Evolutionary conservation across 192 early-diverging fungal species (phyloP).

Genomic region (Coemansia sp.): DNA sequence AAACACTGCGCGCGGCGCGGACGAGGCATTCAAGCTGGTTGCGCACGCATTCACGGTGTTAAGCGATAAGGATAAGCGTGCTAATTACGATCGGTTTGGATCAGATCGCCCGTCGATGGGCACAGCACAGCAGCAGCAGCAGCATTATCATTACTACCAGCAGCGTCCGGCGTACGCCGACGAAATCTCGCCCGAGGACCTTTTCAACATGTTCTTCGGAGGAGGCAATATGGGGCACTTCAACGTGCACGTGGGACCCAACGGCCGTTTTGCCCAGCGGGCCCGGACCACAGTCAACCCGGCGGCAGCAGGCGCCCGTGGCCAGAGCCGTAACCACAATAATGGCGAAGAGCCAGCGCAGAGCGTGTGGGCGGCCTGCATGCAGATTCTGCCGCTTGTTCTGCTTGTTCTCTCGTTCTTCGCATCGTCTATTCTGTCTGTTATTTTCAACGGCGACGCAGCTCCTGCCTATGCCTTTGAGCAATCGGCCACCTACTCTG

Average conservation of each 20-base stretch:
- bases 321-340: constrained; percentile 13
- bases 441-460: constrained; percentile 42
- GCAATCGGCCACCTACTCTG: constrained; percentile 51
- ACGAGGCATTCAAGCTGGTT: constrained; percentile 96
- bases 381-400: constrained; percentile 80
- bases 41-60: constrained; percentile 89
- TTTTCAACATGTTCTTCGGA: constrained; percentile 97
- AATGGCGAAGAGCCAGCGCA: neutral
- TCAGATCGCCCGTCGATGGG: constrained; percentile 54
- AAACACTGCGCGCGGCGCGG: constrained; percentile 90
- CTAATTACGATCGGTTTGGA: constrained; percentile 84
- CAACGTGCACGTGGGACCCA: constrained; percentile 44
- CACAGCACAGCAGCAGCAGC: constrained; percentile 27
- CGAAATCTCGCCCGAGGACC: constrained; percentile 89
- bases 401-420: constrained; percentile 76
- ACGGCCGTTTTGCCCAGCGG: constrained; percentile 9
- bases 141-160: constrained; percentile 11
- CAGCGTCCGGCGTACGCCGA: constrained; percentile 48
- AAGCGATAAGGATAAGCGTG: constrained; percentile 81
- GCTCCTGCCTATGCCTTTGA: constrained; percentile 68
- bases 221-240: constrained; percentile 55
- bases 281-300: constrained; percentile 27
- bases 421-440: constrained; percentile 61
- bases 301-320: constrained; percentile 20
- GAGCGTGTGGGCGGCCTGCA: constrained; percentile 52